Evolutionary conservation across 768 basidiomycete species (phyloP), one percentile per base, ranked within the genome.

Genomic region (Calocybe gangraenosa): DNA sequence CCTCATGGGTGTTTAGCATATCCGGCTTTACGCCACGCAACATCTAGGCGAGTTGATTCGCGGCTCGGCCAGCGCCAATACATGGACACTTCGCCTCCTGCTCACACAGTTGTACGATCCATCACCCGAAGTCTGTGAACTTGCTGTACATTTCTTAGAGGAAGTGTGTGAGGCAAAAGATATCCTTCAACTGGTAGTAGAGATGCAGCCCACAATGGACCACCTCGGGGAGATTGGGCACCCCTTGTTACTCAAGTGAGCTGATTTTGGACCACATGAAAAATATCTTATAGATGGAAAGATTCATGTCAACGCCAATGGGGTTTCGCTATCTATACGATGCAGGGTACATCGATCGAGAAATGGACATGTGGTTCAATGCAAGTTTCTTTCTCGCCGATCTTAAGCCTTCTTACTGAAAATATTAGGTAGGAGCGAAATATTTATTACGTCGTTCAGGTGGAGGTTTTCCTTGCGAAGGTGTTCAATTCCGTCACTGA

Each of bases 101-200:
- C 74, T 98, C 15, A 98, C 95, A 0, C 96, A 99, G 63, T 71
- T 98, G 9, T 99, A 98, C 62, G 96, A 99, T 57, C 89, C 92
- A 5, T 79, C 86, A 0, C 71, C 84, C 15, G 91, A 94, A 61
- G 92, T 99, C 1, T 88, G 90, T 58, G 86, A 92, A 66, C 73
- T 90, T 50, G 92, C 96, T 6, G 89, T 96, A 14, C 81, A 82
- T 48, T 88, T 85, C 58, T 74, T 99, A 5, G 87, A 96, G 59
- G 89, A 90, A 55, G 91, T 85, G 1, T 98, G 95, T 55, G 86
- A 93, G 56, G 76, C 82, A 9, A 79, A 83, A 53, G 87, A 89
- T 32, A 79, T 87, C 17, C 72, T 99, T 20, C 86, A 94, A 58
- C 72, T 89, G 41, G 91, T 98, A 2, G 94, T 99, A 2, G 85